Base-by-base conservation (phyloP, 306 rosid genomes). In the Psophocarpus tetragonolobus region DNA sequence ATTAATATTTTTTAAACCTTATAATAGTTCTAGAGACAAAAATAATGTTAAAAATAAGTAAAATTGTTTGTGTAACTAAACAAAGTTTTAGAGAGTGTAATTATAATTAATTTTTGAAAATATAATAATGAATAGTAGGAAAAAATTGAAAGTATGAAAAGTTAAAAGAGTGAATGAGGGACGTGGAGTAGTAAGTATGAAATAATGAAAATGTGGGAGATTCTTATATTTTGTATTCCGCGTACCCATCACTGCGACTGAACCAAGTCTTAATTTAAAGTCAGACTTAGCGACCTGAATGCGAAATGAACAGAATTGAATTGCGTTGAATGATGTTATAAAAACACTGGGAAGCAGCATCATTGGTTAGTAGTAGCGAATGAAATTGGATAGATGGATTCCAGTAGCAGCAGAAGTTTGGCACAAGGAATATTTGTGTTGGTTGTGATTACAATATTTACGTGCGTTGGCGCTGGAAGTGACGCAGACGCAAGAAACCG, bases 371-470 rank as follows among this genome's bases (percentile, higher is more conserved):
- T 0, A 23, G n/a, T 10, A 56, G 72, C 6, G n/a, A n/a, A n/a
- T n/a, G n/a, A n/a, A n/a, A n/a, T n/a, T n/a, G n/a, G n/a, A n/a
- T n/a, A 84, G 29, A 17, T 14, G 68, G n/a, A 27, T 6, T 4
- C 10, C 26, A 18, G 1, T 38, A 13, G 44, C 14, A 44, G 4
- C 18, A 79, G 61, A 64, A 6, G 29, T 21, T 30, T 67, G 3
- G 74, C 12, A 12, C 47, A 61, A 67, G 85, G 33, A 50, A 15
- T 77, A 10, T 0, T 36, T 21, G 18, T 63, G 12, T 33, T 85
- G 30, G 69, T 87, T 53, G 42, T 84, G 71, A 76, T 82, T 3
- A n/a, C n/a, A n/a, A n/a, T n/a, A n/a, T n/a, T n/a, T n/a, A 83
- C 64, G 4, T 84, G 67, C 35, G 8, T 76, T 2, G 36, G 66